Base-by-base conservation (phyloP, 176 grass and related monocot genomes). In the Dactylis glomerata region DNA sequence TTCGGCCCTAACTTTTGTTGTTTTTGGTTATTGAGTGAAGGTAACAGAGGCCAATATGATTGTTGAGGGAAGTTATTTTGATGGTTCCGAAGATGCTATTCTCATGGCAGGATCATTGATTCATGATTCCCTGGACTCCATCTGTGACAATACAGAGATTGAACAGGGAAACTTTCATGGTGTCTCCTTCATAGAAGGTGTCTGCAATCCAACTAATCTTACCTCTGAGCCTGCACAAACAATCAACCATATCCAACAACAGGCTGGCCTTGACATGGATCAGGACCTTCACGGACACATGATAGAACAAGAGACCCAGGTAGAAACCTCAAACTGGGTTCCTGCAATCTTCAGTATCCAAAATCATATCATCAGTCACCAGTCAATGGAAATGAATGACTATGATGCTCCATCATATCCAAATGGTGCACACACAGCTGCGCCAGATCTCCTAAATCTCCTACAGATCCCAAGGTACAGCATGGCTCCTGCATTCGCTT, bases 401-500 rank as follows among this genome's bases (percentile, higher is more conserved):
- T 86, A 78, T 63, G 77, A 87, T 37, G 47, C 11, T 66, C 79
- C 75, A 41, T 78, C 80, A 30, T 95, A 86, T 83, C 80, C 82
- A 61, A 82, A 87, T 82, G 73, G 75, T 41, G 37, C 63, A 26
- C 90, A 86, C 80, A 66, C 78, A 70, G 32, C 44, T 47, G 81
- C 76, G 64, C 85, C 92, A 19, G 92, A 92, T 86, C 58, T 97
- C 57, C 73, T 94, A 75, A 94, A 90, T 89, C 74, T 92, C 78
- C 62, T 94, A 46, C 86, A 92, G 33, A 82, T 89, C 50, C 80
- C 90, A 55, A 91, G 83, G 58, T 96, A 82, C 86, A 85, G 69
- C 38, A 34, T 69, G 10, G 54, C 46, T 68, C 62, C 86, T 36
- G 64, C 80, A 69, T 68, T 82, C 32, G 71, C 46, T 50, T 55